Percentiles rank a stretch among this genome's conserved stretches.
phyloP scores from a whole-genome alignment of 495 filamentous ascomycete genomes.

The Bombardia bombarda region DNA sequence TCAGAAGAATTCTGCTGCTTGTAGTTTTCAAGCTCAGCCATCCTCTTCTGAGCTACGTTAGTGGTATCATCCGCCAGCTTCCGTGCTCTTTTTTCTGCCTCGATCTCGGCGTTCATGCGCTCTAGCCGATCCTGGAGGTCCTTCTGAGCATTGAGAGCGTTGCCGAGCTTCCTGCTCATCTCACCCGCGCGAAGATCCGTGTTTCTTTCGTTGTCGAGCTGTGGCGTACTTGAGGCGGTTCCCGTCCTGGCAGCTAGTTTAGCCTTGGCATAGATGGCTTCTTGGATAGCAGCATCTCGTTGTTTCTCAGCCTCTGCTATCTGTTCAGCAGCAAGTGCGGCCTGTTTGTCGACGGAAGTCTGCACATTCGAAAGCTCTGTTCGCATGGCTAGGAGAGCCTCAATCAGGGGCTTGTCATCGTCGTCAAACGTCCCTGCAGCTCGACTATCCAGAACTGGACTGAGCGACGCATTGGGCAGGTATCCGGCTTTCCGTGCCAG shows the following conservation, averaged over 20 bases:
- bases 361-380: conserved; percentile 79
- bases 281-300: conserved; percentile 81
- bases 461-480: conserved; percentile 60
- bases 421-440: conserved; percentile 72
- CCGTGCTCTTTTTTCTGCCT: conserved; percentile 70
- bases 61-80: conserved; percentile 84
- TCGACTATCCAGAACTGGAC: conserved; percentile 67
- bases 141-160: conserved; percentile 66
- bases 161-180: conserved; percentile 72
- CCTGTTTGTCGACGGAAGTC: conserved; percentile 76
- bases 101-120: conserved; percentile 56
- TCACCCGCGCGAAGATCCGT: conserved; percentile 65
- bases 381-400: conserved; percentile 87
- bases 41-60: conserved; percentile 70
- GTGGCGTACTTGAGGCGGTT: conserved; percentile 61
- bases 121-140: conserved; percentile 68
- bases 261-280: conserved; percentile 91
- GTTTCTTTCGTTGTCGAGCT: conserved; percentile 56
- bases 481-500: conserved; percentile 86
- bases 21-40: conserved; percentile 72
- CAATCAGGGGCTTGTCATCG: conserved; percentile 84
- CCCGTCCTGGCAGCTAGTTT: conserved; percentile 73
- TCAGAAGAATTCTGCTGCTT: conserved; percentile 76
- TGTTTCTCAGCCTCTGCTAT: conserved; percentile 92
- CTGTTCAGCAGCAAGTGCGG: conserved; percentile 70